Base-by-base conservation (phyloP, 768 basidiomycete species). In the Leccinellum albellum region DNA sequence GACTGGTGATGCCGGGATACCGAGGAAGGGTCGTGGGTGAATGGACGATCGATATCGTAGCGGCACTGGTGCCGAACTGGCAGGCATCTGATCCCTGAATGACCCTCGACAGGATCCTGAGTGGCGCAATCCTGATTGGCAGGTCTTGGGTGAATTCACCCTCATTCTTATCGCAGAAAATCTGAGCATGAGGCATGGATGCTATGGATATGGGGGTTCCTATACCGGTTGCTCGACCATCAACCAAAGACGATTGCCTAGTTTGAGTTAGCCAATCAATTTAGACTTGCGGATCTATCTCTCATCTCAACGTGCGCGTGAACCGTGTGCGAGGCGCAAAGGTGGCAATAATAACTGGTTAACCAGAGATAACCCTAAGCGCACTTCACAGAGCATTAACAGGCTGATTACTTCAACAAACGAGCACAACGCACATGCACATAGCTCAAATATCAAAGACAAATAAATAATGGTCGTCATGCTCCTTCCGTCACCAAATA, bases 401-500 rank as follows among this genome's bases (percentile, higher is more conserved):
- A 12, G 14, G 20, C 7, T 20, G 17, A 55, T 44, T 49, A 17
- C 48, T 5, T 51, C 13, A 45, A 46, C 48, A 49, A 31, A 61
- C 12, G 53, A 56, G 10, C 35, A 40, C 21, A 32, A 58, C 33
- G 50, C 15, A 52, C 47, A 45, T 45, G 20, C 33, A 60, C 20
- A 24, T 10, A 24, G 21, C 33, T 20, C 33, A 21, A 47, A 40
- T 23, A 40, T 20, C 8, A 28, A 14, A 37, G 17, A 55, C 26
- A 35, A 35, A 56, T 15, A 46, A 20, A 55, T 56, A 20, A 66
- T 56, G 17, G 62, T 58, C 1, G 66, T 56, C 35, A 64, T 61
- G 32, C 60, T 71, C 42, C 54, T 60, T 24, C 64, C 64, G 28
- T 72, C 62, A 9, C 57, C 61, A 45, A 72, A 64, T 20, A 69